Evolutionary conservation across 179 eudicot genomes (phyloP).

Genomic region (Nepenthes alata): DNA sequence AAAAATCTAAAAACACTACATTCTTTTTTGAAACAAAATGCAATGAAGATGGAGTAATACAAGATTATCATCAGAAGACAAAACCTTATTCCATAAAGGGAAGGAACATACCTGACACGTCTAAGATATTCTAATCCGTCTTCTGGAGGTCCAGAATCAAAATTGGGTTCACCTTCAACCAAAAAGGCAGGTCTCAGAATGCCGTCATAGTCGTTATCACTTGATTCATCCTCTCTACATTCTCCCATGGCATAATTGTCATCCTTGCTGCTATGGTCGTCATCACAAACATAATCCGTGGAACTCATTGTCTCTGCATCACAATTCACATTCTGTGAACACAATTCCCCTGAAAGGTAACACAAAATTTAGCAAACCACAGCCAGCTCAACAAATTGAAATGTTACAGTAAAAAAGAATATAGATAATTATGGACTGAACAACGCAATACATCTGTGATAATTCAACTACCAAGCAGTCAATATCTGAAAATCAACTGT

Average conservation of each 20-base stretch:
- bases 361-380: slow-evolving; percentile 13
- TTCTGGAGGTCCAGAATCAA: slow-evolving; percentile 89
- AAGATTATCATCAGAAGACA: slow-evolving; percentile 4
- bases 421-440: slow-evolving; percentile 1
- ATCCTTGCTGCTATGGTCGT: slow-evolving; percentile 12
- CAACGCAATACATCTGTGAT: not conserved
- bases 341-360: slow-evolving; percentile 41
- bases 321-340: slow-evolving; percentile 17
- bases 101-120: slow-evolving; percentile 69
- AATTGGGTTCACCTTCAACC: slow-evolving; percentile 84
- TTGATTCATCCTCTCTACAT: slow-evolving; percentile 48
- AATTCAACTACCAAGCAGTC: slow-evolving; percentile 11
- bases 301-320: slow-evolving; percentile 17
- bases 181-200: slow-evolving; percentile 72
- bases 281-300: slow-evolving; percentile 15
- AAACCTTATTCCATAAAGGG: not conserved
- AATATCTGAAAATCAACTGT: slow-evolving; percentile 5
- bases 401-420: not conserved
- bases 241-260: slow-evolving; percentile 25
- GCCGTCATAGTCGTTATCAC: slow-evolving; percentile 54
- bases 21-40: no score
- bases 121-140: slow-evolving; percentile 94
- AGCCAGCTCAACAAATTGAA: not conserved
- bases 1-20: no score
- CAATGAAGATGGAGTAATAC: not conserved